Evolutionary conservation across 1,139 yeast species (phyloP).

Genomic region (Yamadazyma blattariae): DNA sequence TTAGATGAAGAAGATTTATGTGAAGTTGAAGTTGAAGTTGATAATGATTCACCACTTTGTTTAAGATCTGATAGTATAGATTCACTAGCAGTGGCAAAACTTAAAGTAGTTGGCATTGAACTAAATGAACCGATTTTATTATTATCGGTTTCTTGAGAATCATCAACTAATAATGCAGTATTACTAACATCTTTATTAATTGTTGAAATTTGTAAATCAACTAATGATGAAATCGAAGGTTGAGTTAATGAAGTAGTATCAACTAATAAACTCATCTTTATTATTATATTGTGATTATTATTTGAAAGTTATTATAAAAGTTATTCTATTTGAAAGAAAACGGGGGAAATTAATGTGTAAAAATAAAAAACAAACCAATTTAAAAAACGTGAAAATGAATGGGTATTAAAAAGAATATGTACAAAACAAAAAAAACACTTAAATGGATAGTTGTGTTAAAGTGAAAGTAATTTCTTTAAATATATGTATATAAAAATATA

Average conservation of each 20-base stretch:
- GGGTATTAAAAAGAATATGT: too few relatives aligned
- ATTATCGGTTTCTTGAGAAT: constrained; percentile 3
- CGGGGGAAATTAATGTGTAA: too few relatives aligned
- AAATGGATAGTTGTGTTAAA: too few relatives aligned
- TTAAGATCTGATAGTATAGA: constrained; percentile 9
- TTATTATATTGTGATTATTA: neutral
- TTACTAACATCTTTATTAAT: constrained; percentile 2
- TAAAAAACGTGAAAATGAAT: too few relatives aligned
- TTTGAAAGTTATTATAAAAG: too few relatives aligned
- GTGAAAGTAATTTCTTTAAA: too few relatives aligned
- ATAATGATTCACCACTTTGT: too few relatives aligned
- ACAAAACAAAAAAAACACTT: too few relatives aligned
- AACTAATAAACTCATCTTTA: constrained; percentile 6
- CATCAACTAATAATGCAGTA: constrained; percentile 10
- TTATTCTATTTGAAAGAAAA: too few relatives aligned
- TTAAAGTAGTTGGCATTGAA: constrained; percentile 11
- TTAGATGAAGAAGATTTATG: neutral
- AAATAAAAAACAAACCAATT: too few relatives aligned
- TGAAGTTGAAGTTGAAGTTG: too few relatives aligned
- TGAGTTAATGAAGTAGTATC: constrained; percentile 7
- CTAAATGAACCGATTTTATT: constrained; percentile 10
- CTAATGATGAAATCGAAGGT: constrained; percentile 6
- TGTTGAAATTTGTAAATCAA: constrained; percentile 2
- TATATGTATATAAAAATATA: too few relatives aligned
- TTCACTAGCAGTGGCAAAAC: constrained; percentile 13